A percentile compares a stretch with the other conserved stretches of the same genome.
Evolutionary conservation across 2,329 filamentous ascomycete genomes (phyloP).

Genomic region (Aphanoascus verrucosus): DNA sequence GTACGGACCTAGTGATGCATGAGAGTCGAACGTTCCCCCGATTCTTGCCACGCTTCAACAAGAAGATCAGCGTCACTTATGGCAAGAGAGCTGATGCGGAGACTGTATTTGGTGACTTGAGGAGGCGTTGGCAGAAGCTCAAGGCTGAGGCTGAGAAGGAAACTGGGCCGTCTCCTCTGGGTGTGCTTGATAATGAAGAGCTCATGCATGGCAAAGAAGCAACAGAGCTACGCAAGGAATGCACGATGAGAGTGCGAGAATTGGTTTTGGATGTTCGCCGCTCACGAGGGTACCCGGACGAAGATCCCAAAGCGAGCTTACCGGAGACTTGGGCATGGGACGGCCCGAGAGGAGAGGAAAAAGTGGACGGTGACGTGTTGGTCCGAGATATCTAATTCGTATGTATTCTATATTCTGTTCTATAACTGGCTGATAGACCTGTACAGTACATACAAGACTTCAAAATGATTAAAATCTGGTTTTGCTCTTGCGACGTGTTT

Average conservation of each 20-base stretch:
- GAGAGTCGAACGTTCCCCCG: constrained; percentile 70
- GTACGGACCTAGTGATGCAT: constrained; percentile 77
- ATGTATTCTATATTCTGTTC: not conserved
- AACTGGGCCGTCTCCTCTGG: constrained; percentile 32
- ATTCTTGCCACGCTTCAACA: constrained; percentile 64
- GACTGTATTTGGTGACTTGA: constrained; percentile 63
- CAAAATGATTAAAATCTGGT: not conserved
- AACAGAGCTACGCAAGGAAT: constrained; percentile 63
- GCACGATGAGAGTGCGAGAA: constrained; percentile 63
- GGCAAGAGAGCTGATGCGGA: constrained; percentile 68
- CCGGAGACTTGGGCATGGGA: constrained; percentile 69
- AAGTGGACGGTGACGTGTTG: constrained; percentile 51
- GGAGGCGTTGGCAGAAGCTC: constrained; percentile 62
- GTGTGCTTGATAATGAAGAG: constrained; percentile 53
- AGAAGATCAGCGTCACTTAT: constrained; percentile 62
- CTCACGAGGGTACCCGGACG: constrained; percentile 62
- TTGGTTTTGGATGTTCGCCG: constrained; percentile 70
- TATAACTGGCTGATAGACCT: not conserved
- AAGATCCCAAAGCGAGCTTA: constrained; percentile 64
- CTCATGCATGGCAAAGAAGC: constrained; percentile 65
- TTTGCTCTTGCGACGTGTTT: not conserved
- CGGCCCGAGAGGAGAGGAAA: constrained; percentile 44
- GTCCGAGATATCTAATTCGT: constrained; percentile 44
- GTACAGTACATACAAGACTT: not conserved
- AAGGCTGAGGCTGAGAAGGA: constrained; percentile 41